Evolutionary conservation across 2,329 filamentous ascomycete genomes (phyloP).

Genomic region (Neofusicoccum cordaticola): DNA sequence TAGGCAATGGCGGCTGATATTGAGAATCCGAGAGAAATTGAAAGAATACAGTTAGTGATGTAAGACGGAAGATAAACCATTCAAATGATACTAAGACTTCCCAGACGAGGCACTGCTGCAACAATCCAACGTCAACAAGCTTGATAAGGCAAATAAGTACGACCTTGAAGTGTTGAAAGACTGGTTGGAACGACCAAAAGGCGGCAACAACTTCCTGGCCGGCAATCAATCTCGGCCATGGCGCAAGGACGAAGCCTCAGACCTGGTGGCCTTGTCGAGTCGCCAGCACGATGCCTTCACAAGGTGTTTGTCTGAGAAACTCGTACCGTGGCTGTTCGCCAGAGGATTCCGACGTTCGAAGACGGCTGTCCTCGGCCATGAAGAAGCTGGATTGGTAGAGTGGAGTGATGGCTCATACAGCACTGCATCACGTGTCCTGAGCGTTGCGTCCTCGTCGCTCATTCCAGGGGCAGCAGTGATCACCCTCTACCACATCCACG

Average conservation of each 20-base stretch:
- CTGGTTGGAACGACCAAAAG: neutral
- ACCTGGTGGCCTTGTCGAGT: neutral
- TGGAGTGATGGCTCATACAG: neutral
- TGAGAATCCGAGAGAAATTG: neutral
- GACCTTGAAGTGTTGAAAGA: neutral
- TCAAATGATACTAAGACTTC: neutral
- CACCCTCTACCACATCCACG: neutral
- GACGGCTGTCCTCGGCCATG: neutral
- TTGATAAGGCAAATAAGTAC: neutral
- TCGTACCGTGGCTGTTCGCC: neutral
- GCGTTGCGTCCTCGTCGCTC: neutral
- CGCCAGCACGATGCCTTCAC: neutral
- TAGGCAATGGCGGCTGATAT: neutral
- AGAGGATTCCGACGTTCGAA: neutral
- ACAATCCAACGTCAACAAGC: neutral
- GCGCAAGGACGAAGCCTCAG: neutral
- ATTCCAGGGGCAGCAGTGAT: neutral
- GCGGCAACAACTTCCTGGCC: neutral
- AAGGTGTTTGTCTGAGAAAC: neutral
- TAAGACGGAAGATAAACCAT: neutral
- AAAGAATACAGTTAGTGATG: neutral
- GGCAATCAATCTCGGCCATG: neutral
- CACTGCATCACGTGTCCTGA: neutral
- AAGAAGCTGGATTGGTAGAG: neutral
- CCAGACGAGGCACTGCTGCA: neutral